phyloP scores from a whole-genome alignment of 169 alveolate species.

The Eimeria sp. region DNA sequence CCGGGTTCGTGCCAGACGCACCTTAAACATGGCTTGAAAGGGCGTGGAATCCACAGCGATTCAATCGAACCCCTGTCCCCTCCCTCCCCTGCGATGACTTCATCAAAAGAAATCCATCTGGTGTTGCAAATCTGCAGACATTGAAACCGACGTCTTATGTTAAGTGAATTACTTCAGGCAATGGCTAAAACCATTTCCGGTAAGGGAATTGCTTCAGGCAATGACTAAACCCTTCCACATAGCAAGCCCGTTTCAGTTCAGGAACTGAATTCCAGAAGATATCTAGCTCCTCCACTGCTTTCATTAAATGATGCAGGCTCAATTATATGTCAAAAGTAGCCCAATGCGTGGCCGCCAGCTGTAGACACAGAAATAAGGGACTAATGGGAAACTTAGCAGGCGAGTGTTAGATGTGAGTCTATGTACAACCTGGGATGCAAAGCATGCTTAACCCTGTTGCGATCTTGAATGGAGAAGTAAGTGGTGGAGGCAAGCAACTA shows the following conservation, averaged over 20 bases:
- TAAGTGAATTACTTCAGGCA: not conserved
- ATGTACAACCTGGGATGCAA: not conserved
- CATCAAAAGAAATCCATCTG: not conserved
- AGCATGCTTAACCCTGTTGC: not conserved
- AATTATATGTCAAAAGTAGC: not conserved
- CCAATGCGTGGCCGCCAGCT: slow-evolving; percentile 42
- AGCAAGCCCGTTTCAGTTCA: not conserved
- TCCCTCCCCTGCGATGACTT: not conserved
- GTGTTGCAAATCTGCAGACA: not conserved
- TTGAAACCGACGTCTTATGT: not conserved
- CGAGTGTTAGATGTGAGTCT: not conserved
- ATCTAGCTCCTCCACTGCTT: not conserved
- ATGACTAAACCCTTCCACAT: not conserved
- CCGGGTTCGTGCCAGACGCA: not conserved
- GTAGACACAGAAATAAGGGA: not conserved
- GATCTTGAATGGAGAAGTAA: not conserved
- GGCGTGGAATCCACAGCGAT: too few relatives aligned
- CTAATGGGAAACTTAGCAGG: not conserved
- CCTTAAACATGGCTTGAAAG: too few relatives aligned
- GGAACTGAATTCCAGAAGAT: not conserved
- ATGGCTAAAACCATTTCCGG: not conserved
- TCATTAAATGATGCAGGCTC: not conserved
- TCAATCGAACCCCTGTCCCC: too few relatives aligned
- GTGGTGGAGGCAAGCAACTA: not conserved
- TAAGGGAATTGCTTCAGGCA: not conserved